Evolutionary conservation across 768 basidiomycete genomes (phyloP).

Genomic region (Calvatia gigantea): DNA sequence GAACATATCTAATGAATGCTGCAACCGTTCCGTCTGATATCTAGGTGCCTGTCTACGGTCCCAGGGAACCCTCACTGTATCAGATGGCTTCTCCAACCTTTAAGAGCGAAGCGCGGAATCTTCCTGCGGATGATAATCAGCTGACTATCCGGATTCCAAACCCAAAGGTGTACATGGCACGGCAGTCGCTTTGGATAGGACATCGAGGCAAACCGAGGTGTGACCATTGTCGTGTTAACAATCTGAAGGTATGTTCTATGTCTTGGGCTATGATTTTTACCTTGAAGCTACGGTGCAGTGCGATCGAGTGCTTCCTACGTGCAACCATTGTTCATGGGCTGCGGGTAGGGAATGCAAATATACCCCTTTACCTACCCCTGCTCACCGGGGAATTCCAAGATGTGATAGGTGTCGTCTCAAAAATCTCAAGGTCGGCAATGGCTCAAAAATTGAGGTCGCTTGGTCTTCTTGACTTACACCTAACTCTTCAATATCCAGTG

Average conservation of each 20-base stretch:
- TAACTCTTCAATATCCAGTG: conserved; percentile 38
- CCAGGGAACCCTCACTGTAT: background rate
- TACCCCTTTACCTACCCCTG: conserved; percentile 71
- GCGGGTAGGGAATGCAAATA: conserved; percentile 65
- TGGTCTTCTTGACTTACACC: background rate
- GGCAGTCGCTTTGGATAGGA: conserved; percentile 72
- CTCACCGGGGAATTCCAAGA: conserved; percentile 70
- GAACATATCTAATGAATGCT: background rate
- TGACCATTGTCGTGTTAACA: conserved; percentile 68
- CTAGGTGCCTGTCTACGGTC: conserved; percentile 2
- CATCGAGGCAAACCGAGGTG: conserved; percentile 73
- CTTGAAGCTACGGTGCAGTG: conserved; percentile 39
- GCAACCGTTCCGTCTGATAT: background rate
- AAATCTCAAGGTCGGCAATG: conserved; percentile 57
- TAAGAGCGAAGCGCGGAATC: conserved; percentile 29
- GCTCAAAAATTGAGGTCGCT: background rate
- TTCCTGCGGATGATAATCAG: conserved; percentile 39
- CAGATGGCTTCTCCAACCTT: conserved; percentile 10
- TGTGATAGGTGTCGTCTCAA: conserved; percentile 67
- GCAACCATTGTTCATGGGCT: conserved; percentile 70
- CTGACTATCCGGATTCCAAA: conserved; percentile 67
- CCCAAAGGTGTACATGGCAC: conserved; percentile 62
- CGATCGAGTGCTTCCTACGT: conserved; percentile 65
- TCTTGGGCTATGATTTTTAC: conserved; percentile 1
- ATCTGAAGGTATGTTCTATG: conserved; percentile 55